A percentile compares a stretch with the other conserved stretches of the same genome.
phyloP scores from a whole-genome alignment of 805 yeast genomes.

The Metahyphopichia silvanorum region DNA sequence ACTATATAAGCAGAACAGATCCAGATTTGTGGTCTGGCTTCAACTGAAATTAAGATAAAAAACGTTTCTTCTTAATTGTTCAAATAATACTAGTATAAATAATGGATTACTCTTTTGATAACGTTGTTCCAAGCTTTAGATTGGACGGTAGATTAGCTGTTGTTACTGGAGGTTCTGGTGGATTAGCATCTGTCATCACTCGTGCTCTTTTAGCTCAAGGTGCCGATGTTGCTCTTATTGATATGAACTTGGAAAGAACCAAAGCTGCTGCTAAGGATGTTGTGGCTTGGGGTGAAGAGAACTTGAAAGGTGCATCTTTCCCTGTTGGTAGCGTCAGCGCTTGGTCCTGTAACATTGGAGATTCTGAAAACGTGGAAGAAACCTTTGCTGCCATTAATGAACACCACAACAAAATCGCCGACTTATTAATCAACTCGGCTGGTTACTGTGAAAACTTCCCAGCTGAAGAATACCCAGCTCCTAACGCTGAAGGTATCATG shows the following conservation, averaged over 20 bases:
- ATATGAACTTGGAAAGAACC: constrained; percentile 60
- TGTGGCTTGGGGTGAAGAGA: constrained; percentile 44
- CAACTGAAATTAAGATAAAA: too few relatives aligned
- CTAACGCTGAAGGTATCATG: constrained; percentile 63
- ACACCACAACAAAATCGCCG: constrained; percentile 60
- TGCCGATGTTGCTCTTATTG: constrained; percentile 71
- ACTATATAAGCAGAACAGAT: too few relatives aligned
- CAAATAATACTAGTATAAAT: too few relatives aligned
- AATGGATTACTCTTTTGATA: constrained; percentile 35
- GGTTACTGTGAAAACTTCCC: constrained; percentile 81
- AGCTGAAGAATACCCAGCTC: constrained; percentile 73
- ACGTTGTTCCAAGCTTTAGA: constrained; percentile 61
- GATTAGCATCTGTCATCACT: constrained; percentile 61
- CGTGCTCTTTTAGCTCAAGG: constrained; percentile 74
- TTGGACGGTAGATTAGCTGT: constrained; percentile 69
- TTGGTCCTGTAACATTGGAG: constrained; percentile 74
- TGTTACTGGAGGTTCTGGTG: constrained; percentile 82
- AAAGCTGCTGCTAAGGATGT: constrained; percentile 50
- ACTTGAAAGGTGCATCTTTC: constrained; percentile 32
- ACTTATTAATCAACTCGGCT: constrained; percentile 73
- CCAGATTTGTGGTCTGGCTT: too few relatives aligned
- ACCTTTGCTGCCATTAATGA: constrained; percentile 51
- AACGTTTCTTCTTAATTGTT: too few relatives aligned
- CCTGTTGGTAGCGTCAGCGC: constrained; percentile 47
- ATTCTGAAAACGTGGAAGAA: constrained; percentile 54